Conservation (phyloP, 169 alveolate genomes). For the Plasmodium fragile region DNA sequence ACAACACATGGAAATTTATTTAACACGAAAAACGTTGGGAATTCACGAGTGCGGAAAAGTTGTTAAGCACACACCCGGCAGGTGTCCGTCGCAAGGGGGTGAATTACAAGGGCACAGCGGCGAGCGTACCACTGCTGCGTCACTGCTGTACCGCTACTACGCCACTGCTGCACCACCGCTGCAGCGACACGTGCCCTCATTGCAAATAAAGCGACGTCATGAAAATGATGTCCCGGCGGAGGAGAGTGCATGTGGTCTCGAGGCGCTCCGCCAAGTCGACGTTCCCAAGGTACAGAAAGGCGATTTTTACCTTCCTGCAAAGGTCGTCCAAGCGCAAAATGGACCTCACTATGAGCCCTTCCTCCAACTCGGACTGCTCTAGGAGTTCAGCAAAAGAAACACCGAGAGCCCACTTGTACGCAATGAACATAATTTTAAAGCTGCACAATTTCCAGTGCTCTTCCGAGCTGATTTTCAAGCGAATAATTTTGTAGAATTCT, state of each 20-base stretch:
- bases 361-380: conserved; percentile 88
- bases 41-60: neutral
- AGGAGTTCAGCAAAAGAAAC: conserved; percentile 84
- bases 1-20: neutral
- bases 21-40: neutral
- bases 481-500: conserved; percentile 75
- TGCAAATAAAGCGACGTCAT: conserved; percentile 94
- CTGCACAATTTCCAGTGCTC: conserved; percentile 81
- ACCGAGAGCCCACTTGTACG: conserved; percentile 87
- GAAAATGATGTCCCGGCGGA: conserved; percentile 95
- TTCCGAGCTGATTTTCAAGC: conserved; percentile 79
- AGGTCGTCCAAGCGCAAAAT: conserved; percentile 93
- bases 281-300: conserved; percentile 93
- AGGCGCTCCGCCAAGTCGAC: conserved; percentile 85
- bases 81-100: neutral
- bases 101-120: neutral
- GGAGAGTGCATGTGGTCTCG: conserved; percentile 86
- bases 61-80: neutral
- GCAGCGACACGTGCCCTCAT: neutral
- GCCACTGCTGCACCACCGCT: neutral
- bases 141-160: neutral
- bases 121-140: neutral
- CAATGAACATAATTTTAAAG: conserved; percentile 70
- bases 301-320: conserved; percentile 88
- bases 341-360: conserved; percentile 95